These are phyloP conservation scores for Salvia splendens DNA, from an alignment of 257 asterid species.

Conservation along the genomic window DNA sequence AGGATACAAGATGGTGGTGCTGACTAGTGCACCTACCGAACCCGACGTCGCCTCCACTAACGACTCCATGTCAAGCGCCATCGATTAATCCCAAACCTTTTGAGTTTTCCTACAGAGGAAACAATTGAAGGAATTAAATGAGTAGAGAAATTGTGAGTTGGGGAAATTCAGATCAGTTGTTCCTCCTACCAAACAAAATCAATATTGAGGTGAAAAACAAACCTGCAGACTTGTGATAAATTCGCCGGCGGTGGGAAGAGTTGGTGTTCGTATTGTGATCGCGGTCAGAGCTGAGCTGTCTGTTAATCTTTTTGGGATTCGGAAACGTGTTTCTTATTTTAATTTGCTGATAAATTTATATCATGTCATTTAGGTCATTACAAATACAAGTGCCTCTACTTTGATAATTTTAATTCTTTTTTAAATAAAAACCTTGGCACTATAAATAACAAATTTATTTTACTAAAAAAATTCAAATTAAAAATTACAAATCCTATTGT, in stretches of 20 bases:
- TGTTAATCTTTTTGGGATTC: slow-evolving; percentile 34
- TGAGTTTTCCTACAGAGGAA: background rate
- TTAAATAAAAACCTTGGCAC: too few species aligned
- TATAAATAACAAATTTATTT: too few species aligned
- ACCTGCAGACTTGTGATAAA: slow-evolving; percentile 25
- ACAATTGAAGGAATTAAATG: background rate
- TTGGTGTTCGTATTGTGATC: slow-evolving; percentile 16
- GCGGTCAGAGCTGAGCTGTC: slow-evolving; percentile 28
- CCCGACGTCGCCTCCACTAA: slow-evolving; percentile 96
- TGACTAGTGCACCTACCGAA: slow-evolving; percentile 85
- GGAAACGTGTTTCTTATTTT: background rate
- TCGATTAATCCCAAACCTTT: slow-evolving; percentile 25
- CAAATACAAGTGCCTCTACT: too few species aligned
- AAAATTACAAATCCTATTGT: too few species aligned
- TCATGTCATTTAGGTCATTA: too few species aligned
- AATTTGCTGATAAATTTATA: too few species aligned
- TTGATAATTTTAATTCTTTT: too few species aligned
- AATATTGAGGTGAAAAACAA: background rate
- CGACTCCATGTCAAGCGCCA: slow-evolving; percentile 72
- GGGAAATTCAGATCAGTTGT: slow-evolving; percentile 28
- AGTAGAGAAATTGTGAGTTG: background rate
- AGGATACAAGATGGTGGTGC: slow-evolving; percentile 88
- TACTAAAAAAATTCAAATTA: too few species aligned
- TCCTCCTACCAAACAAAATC: slow-evolving; percentile 25
- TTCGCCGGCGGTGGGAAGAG: slow-evolving; percentile 8